Percentiles rank a stretch among this genome's conserved stretches.
Conservation (phyloP, 2,329 filamentous ascomycete genomes). For the Aureobasidium sp. region DNA sequence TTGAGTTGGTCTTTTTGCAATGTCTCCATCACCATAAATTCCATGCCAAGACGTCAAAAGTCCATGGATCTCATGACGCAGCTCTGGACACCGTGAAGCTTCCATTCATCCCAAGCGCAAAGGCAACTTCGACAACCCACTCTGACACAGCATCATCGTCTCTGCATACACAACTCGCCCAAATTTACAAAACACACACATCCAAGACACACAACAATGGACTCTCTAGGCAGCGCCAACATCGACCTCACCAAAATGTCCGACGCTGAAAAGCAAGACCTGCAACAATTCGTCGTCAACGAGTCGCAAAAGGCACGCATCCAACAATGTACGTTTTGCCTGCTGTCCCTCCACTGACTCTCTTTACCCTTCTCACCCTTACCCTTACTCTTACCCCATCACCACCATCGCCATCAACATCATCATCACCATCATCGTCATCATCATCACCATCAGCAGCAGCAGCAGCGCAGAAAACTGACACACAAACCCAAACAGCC, state of each 20-base stretch:
- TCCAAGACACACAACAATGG: conserved; percentile 21
- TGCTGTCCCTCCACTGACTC: too few relatives aligned
- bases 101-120: background rate
- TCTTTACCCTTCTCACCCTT: too few relatives aligned
- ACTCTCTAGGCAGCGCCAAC: conserved; percentile 35
- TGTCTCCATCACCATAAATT: background rate
- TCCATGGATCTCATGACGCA: conserved; percentile 3
- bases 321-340: conserved; percentile 34
- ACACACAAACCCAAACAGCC: conserved; percentile 28
- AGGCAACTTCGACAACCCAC: background rate
- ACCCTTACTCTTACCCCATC: too few relatives aligned
- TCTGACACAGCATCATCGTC: background rate
- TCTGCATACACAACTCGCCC: background rate
- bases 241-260: conserved; percentile 68
- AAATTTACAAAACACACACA: background rate
- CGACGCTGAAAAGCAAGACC: conserved; percentile 75
- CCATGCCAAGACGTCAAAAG: background rate
- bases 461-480: too few relatives aligned
- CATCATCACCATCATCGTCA: too few relatives aligned
- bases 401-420: too few relatives aligned
- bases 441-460: too few relatives aligned
- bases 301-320: conserved; percentile 81
- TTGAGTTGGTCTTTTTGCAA: background rate
- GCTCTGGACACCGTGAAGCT: background rate
- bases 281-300: conserved; percentile 77